A percentile compares a stretch with the other conserved stretches of the same genome.
Evolutionary conservation across 2,329 filamentous ascomycete genomes (phyloP).

Genomic region (Dactylellina leptospora): DNA sequence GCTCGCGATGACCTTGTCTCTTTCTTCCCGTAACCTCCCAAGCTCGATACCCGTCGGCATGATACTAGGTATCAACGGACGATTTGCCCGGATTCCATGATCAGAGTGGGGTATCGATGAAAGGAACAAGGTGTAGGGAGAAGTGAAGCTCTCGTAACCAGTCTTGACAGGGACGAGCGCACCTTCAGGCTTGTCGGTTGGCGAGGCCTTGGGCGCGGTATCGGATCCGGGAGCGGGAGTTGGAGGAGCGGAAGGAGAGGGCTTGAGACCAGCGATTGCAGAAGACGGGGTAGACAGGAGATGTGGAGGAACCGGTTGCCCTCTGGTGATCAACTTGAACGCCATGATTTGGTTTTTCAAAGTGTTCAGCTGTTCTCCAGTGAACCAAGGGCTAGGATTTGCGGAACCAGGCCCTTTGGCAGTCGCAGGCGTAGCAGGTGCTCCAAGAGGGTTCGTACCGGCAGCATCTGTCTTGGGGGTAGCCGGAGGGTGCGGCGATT

Average conservation of each 20-base stretch:
- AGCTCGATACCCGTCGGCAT: slow-evolving; percentile 89
- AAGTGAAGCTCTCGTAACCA: slow-evolving; percentile 77
- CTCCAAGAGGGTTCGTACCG: not conserved
- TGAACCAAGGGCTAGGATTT: slow-evolving; percentile 64
- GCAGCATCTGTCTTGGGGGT: slow-evolving; percentile 41
- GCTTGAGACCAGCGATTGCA: slow-evolving; percentile 58
- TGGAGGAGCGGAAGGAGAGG: slow-evolving; percentile 59
- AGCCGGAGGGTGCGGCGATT: slow-evolving; percentile 32
- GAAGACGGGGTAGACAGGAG: slow-evolving; percentile 64
- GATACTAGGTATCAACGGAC: slow-evolving; percentile 83
- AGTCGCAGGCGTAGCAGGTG: slow-evolving; percentile 54
- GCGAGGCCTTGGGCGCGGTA: slow-evolving; percentile 57
- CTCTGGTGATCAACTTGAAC: slow-evolving; percentile 89
- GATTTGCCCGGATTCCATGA: slow-evolving; percentile 77
- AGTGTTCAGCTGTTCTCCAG: slow-evolving; percentile 78
- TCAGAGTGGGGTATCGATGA: slow-evolving; percentile 78
- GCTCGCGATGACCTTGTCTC: slow-evolving; percentile 88
- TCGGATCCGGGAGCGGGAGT: slow-evolving; percentile 61
- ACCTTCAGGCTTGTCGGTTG: slow-evolving; percentile 56
- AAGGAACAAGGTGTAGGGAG: slow-evolving; percentile 71
- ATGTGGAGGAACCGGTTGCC: slow-evolving; percentile 73
- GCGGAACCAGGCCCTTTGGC: slow-evolving; percentile 57
- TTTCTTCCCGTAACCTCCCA: slow-evolving; percentile 83
- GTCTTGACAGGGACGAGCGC: slow-evolving; percentile 58
- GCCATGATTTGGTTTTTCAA: slow-evolving; percentile 87